These are phyloP conservation scores for Solanum okadae DNA, from an alignment of 257 asterid species.

Conservation along the genomic window DNA sequence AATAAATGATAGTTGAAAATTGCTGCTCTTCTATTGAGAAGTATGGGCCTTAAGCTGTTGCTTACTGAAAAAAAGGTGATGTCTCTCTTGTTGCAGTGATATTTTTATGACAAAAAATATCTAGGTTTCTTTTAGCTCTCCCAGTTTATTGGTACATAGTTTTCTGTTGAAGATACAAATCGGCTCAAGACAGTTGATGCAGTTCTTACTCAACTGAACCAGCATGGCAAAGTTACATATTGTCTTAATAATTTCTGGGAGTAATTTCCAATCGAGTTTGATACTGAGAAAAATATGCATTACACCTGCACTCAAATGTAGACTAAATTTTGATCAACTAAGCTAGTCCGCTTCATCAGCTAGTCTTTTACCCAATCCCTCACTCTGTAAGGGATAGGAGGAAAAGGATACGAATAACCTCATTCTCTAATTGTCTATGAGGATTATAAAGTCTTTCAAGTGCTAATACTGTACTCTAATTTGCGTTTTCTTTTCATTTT, in stretches of 20 bases:
- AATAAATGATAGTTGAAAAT: not conserved
- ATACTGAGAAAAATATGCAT: not conserved
- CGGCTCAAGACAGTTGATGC: not conserved
- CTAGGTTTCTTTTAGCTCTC: not conserved
- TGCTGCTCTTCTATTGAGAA: not conserved
- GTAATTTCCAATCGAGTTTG: not conserved
- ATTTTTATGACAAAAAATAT: not conserved
- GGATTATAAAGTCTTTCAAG: not conserved
- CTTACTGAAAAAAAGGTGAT: not conserved
- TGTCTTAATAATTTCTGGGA: not conserved
- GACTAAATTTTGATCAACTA: not conserved
- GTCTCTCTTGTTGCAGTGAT: not conserved
- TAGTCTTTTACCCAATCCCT: not conserved
- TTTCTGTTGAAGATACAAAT: not conserved
- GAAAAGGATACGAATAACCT: not conserved
- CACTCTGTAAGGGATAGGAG: not conserved
- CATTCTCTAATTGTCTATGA: not conserved
- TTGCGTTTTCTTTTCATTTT: not conserved
- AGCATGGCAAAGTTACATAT: not conserved
- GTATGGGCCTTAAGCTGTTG: not conserved
- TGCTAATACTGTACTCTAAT: slow-evolving; percentile 4
- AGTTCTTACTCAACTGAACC: not conserved
- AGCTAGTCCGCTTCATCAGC: not conserved
- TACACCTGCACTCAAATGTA: not conserved
- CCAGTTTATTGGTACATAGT: not conserved